Conservation (phyloP, 345 rosid genomes). For the Psidium friedrichsthalianum region DNA sequence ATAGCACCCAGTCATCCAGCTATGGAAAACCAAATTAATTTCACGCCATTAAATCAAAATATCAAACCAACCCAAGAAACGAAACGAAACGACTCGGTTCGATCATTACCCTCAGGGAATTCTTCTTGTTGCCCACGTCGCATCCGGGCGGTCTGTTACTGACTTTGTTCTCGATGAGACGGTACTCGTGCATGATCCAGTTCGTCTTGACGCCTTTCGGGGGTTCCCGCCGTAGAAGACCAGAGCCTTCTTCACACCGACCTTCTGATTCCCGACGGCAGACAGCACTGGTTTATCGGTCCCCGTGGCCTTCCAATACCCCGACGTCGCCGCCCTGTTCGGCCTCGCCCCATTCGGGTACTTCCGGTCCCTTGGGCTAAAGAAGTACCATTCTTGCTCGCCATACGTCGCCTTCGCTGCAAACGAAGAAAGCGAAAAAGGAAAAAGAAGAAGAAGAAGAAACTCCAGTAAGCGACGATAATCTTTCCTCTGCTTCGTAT, state of each 20-base stretch:
- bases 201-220: constrained; percentile 94
- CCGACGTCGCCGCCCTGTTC: constrained; percentile 90
- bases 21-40: constrained; percentile 3
- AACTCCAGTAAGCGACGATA: neutral
- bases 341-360: constrained; percentile 98
- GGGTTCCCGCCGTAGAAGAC: constrained; percentile 93
- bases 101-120: constrained; percentile 67
- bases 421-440: no score
- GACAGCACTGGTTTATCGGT: constrained; percentile 86
- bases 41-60: no score
- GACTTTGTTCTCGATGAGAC: constrained; percentile 42
- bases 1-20: constrained; percentile 98
- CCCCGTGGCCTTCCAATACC: constrained; percentile 99
- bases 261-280: constrained; percentile 48
- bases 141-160: constrained; percentile 51
- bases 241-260: constrained; percentile 87
- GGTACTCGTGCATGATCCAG: constrained; percentile 99
- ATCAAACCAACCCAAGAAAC: no score
- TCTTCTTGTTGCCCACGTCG: constrained; percentile 65
- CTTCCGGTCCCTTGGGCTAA: constrained; percentile 90
- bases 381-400: constrained; percentile 95
- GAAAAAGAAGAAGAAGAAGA: neutral
- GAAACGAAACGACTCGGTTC: neutral
- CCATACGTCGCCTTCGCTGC: constrained; percentile 84
- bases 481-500: neutral